Evolutionary conservation across 345 rosid genomes (phyloP).

Genomic region (Hirschfeldia incana): DNA sequence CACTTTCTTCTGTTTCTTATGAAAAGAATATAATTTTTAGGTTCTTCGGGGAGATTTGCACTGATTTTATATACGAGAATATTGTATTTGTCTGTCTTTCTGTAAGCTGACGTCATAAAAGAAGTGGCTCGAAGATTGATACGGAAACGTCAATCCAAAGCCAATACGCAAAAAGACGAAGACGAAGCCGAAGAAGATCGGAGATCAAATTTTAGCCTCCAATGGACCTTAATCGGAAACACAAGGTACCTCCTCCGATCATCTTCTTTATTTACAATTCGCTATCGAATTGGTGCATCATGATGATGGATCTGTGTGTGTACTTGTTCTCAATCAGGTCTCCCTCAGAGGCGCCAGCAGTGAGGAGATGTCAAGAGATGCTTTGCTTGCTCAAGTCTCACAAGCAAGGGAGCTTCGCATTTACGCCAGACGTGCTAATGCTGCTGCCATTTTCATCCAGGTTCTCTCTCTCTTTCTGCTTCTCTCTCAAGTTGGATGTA

Average conservation of each 20-base stretch:
- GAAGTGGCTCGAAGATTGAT: not conserved
- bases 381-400: conserved; percentile 80
- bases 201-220: conserved; percentile 5
- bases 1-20: too few relatives aligned
- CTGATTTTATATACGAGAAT: too few relatives aligned
- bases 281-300: conserved; percentile 9
- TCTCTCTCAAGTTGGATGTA: not conserved
- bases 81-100: not conserved
- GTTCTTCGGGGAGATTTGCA: too few relatives aligned
- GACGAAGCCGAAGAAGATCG: conserved; percentile 16
- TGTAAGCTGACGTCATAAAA: conserved; percentile 26
- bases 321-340: conserved; percentile 59
- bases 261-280: not conserved
- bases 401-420: conserved; percentile 83
- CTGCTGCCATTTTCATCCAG: conserved; percentile 70
- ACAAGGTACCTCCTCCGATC: conserved; percentile 50
- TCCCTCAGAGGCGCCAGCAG: conserved; percentile 92
- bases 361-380: conserved; percentile 86
- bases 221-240: conserved; percentile 73
- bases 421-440: conserved; percentile 70
- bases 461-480: conserved; percentile 36
- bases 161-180: conserved; percentile 4
- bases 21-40: too few relatives aligned
- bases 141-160: conserved; percentile 11
- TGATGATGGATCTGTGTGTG: not conserved